These are phyloP conservation scores for Middelhovenomyces tepae DNA, from an alignment of 805 yeast genomes.

Conservation along the genomic window DNA sequence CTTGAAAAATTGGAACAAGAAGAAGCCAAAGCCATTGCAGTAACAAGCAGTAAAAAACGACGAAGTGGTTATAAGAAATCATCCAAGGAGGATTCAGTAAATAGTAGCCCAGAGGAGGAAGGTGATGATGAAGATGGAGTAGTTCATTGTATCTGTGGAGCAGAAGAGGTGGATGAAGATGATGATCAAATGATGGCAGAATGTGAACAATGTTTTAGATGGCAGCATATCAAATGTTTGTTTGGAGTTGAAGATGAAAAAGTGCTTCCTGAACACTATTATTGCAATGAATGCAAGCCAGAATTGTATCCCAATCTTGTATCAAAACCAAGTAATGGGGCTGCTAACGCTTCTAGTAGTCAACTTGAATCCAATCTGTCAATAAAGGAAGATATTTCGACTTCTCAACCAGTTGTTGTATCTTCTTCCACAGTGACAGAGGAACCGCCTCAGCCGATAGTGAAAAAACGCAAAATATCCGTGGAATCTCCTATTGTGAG, in stretches of 20 bases:
- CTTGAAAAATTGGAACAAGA: slow-evolving; percentile 11
- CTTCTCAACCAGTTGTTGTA: background rate
- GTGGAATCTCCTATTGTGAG: background rate
- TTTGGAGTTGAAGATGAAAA: slow-evolving; percentile 35
- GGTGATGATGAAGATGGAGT: slow-evolving; percentile 12
- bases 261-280: slow-evolving; percentile 44
- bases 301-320: slow-evolving; percentile 5
- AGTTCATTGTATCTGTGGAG: slow-evolving; percentile 25
- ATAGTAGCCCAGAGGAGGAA: background rate
- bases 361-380: no score
- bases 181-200: slow-evolving; percentile 47
- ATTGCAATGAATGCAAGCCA: slow-evolving; percentile 45
- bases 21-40: slow-evolving; percentile 2
- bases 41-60: background rate
- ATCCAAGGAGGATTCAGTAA: background rate
- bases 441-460: background rate
- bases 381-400: no score
- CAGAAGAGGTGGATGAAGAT: slow-evolving; percentile 21
- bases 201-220: slow-evolving; percentile 54
- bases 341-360: background rate
- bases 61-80: background rate
- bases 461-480: background rate
- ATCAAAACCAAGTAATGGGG: slow-evolving; percentile 2
- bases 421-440: background rate
- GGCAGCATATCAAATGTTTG: slow-evolving; percentile 66